Evolutionary conservation across 805 yeast species (phyloP).

Genomic region (Brettanomyces custersianus): DNA sequence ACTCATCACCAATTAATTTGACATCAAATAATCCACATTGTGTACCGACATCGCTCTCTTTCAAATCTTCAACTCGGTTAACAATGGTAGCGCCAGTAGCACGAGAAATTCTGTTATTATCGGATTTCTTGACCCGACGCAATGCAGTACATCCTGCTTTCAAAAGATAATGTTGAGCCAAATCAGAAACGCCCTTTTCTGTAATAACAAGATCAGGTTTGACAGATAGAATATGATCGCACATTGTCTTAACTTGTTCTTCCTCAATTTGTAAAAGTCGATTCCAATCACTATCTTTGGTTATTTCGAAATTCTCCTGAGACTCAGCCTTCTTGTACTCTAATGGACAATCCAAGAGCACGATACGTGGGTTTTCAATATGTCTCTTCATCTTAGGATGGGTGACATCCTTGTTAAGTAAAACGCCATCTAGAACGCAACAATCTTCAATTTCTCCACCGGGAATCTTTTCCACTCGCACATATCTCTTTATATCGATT

Average conservation of each 20-base stretch:
- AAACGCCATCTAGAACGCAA: conserved; percentile 79
- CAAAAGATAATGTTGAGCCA: conserved; percentile 92
- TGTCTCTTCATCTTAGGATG: conserved; percentile 95
- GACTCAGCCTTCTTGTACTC: conserved; percentile 99
- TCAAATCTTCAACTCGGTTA: conserved; percentile 88
- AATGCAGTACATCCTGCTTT: conserved; percentile 90
- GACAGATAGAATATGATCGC: conserved; percentile 74
- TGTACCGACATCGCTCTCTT: conserved; percentile 83
- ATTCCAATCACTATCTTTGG: conserved; percentile 94
- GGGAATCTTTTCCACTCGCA: conserved; percentile 89
- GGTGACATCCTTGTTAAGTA: conserved; percentile 94
- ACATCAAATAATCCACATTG: conserved; percentile 87
- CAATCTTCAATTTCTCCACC: conserved; percentile 96
- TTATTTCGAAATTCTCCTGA: conserved; percentile 94
- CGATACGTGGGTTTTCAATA: conserved; percentile 81
- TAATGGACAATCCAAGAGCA: conserved; percentile 89
- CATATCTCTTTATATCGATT: conserved; percentile 88
- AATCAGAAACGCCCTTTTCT: conserved; percentile 95
- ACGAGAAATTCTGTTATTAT: conserved; percentile 91
- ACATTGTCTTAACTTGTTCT: conserved; percentile 84
- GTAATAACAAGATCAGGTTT: conserved; percentile 94
- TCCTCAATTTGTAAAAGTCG: conserved; percentile 94
- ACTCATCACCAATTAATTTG: conserved; percentile 95
- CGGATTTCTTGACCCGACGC: conserved; percentile 92
- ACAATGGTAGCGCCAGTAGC: conserved; percentile 98